Conservation (phyloP, 148 eudicot genomes). For the Pouteria glomerata region DNA sequence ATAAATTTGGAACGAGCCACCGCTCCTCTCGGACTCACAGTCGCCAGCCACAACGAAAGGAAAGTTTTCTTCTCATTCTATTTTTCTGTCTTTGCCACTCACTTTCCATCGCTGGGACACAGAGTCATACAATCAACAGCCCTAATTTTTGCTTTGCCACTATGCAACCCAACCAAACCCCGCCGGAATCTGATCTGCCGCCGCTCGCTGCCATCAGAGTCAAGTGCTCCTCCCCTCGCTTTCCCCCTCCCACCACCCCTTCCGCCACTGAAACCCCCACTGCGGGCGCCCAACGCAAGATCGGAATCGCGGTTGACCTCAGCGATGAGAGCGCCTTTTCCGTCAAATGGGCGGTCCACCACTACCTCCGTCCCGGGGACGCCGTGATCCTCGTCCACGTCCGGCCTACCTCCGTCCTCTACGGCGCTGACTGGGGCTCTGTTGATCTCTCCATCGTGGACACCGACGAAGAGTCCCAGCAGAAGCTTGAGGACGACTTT, state of each 20-base stretch:
- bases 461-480: slow-evolving; percentile 36
- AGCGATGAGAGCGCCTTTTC: slow-evolving; percentile 84
- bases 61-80: too few species aligned
- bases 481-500: slow-evolving; percentile 71
- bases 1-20: too few species aligned
- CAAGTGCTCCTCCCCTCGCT: slow-evolving; percentile 39
- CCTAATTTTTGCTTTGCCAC: background rate
- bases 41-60: background rate
- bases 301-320: slow-evolving; percentile 83
- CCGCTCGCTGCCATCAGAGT: slow-evolving; percentile 50
- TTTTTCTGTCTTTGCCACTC: too few species aligned
- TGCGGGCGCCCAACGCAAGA: slow-evolving; percentile 65
- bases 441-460: slow-evolving; percentile 42
- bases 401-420: slow-evolving; percentile 77
- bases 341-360: slow-evolving; percentile 86
- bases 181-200: slow-evolving; percentile 33
- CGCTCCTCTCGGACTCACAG: too few species aligned
- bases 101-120: too few species aligned
- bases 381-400: slow-evolving; percentile 77
- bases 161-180: slow-evolving; percentile 19
- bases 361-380: slow-evolving; percentile 78
- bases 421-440: slow-evolving; percentile 92
- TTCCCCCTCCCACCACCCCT: slow-evolving; percentile 38
- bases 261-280: slow-evolving; percentile 60
- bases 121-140: background rate